A percentile compares a stretch with the other conserved stretches of the same genome.
Evolutionary conservation across 192 early-diverging fungal species (phyloP).

Genomic region (Dispira parvispora): DNA sequence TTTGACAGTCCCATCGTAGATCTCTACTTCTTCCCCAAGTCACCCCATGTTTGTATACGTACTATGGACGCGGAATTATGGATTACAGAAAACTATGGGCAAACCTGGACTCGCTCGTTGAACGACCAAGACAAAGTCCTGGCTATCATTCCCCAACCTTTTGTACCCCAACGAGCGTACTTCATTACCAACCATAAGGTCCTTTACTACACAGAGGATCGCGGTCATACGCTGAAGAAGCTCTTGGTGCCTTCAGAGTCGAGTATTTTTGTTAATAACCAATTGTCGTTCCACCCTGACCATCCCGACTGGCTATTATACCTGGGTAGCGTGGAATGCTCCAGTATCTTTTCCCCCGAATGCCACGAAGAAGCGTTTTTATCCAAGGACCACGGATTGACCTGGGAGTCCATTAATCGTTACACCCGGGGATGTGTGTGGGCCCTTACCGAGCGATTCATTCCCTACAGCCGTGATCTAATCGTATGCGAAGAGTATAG

Average conservation of each 20-base stretch:
- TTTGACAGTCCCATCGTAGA: constrained; percentile 32
- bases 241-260: constrained; percentile 43
- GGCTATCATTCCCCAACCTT: constrained; percentile 42
- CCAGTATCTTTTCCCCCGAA: constrained; percentile 16
- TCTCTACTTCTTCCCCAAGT: constrained; percentile 49
- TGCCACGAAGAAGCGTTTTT: constrained; percentile 65
- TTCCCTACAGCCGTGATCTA: constrained; percentile 27
- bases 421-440: constrained; percentile 56
- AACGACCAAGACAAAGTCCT: constrained; percentile 19
- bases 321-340: constrained; percentile 40
- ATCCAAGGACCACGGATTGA: constrained; percentile 48
- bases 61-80: constrained; percentile 31
- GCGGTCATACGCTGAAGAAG: constrained; percentile 31
- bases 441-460: constrained; percentile 39
- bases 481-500: constrained; percentile 63
- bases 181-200: constrained; percentile 31
- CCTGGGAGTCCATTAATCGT: constrained; percentile 35
- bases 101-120: constrained; percentile 29
- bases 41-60: constrained; percentile 32
- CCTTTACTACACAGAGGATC: constrained; percentile 43
- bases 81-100: constrained; percentile 46
- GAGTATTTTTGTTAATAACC: constrained; percentile 34
- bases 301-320: constrained; percentile 69
- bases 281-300: constrained; percentile 71
- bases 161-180: constrained; percentile 38